Conservation (phyloP, 2,329 filamentous ascomycete species). For the Venturia carpophila region DNA sequence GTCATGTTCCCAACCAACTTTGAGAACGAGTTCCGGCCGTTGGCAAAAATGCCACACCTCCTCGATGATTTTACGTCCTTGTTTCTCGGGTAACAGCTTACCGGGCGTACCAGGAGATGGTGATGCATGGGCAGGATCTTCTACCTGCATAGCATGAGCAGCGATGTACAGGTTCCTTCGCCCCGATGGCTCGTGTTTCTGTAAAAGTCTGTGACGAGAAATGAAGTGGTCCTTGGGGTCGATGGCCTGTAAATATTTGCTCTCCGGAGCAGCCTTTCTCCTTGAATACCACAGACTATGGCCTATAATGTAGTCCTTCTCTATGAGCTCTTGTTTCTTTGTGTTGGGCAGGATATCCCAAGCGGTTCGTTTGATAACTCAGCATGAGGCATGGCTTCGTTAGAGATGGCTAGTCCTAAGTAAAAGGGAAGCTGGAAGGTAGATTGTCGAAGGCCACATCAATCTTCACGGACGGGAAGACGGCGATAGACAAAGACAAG, state of each 20-base stretch:
- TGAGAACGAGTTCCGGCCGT: conserved; percentile 40
- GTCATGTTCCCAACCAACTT: conserved; percentile 41
- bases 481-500: no score
- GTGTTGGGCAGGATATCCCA: conserved; percentile 26
- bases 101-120: neutral
- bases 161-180: conserved; percentile 16
- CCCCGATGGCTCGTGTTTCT: conserved; percentile 12
- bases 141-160: conserved; percentile 16
- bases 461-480: no score
- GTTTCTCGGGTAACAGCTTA: conserved; percentile 24
- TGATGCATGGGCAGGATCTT: conserved; percentile 10
- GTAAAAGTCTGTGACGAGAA: conserved; percentile 11
- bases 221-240: conserved; percentile 11
- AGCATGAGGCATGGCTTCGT: neutral
- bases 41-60: conserved; percentile 42
- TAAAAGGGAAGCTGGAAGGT: no score
- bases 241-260: neutral
- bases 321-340: conserved; percentile 22
- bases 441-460: no score
- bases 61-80: conserved; percentile 32
- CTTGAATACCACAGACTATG: conserved; percentile 20
- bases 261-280: conserved; percentile 1
- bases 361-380: conserved; percentile 22
- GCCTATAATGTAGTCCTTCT: conserved; percentile 23
- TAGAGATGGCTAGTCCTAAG: neutral